phyloP scores from a whole-genome alignment of 345 rosid genomes.

The Salix dunnii region DNA sequence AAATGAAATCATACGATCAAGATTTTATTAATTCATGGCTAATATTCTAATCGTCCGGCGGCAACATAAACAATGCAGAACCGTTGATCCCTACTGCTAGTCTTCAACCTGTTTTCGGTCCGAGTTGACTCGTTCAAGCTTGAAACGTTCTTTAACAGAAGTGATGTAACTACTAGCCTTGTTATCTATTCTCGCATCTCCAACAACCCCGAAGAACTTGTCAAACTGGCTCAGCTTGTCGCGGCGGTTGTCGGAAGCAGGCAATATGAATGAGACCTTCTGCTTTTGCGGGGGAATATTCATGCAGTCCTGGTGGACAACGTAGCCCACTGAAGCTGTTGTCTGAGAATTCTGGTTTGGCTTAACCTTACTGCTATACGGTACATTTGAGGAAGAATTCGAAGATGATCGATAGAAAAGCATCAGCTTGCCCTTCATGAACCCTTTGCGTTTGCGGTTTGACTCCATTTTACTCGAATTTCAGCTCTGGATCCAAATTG shows the following conservation, averaged over 20 bases:
- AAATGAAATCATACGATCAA: not conserved
- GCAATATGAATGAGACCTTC: conserved; percentile 35
- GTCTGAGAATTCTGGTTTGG: conserved; percentile 27
- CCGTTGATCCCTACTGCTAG: not conserved
- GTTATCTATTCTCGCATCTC: conserved; percentile 41
- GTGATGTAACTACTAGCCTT: conserved; percentile 51
- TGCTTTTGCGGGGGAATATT: conserved; percentile 33
- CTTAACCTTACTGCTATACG: conserved; percentile 25
- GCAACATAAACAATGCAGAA: not conserved
- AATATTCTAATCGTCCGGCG: not conserved
- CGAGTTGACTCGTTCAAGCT: conserved; percentile 38
- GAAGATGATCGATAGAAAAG: conserved; percentile 35
- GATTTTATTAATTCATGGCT: not conserved
- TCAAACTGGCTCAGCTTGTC: conserved; percentile 32
- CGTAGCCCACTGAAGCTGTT: conserved; percentile 16
- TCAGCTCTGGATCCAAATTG: not conserved
- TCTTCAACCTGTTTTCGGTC: conserved; percentile 23
- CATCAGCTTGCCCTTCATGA: conserved; percentile 46
- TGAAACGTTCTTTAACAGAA: conserved; percentile 57
- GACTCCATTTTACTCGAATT: conserved; percentile 37
- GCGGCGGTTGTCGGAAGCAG: conserved; percentile 10
- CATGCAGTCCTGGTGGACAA: conserved; percentile 31
- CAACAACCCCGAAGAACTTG: conserved; percentile 27
- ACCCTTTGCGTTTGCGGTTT: conserved; percentile 44
- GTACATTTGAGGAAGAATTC: conserved; percentile 28